Evolutionary conservation across 2,329 filamentous ascomycete genomes (phyloP).

Genomic region (Aspergillus vadensis): DNA sequence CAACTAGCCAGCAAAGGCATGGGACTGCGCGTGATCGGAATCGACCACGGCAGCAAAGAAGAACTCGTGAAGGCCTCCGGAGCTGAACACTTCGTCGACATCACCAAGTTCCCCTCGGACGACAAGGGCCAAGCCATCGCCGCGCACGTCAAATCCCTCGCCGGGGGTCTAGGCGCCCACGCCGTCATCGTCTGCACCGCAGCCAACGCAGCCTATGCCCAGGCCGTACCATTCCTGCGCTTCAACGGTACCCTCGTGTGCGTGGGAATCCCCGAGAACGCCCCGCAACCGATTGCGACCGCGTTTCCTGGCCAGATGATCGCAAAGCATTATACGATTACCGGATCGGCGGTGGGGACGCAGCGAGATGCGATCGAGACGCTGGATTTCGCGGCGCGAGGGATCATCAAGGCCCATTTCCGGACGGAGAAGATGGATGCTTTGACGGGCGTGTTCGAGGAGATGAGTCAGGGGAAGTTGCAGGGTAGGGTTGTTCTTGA

Average conservation of each 20-base stretch:
- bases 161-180: constrained; percentile 61
- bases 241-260: constrained; percentile 56
- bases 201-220: constrained; percentile 54
- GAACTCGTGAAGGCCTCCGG: constrained; percentile 60
- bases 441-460: constrained; percentile 49
- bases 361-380: constrained; percentile 53
- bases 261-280: constrained; percentile 55
- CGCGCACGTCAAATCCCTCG: constrained; percentile 58
- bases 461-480: constrained; percentile 48
- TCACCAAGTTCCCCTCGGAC: constrained; percentile 53
- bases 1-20: constrained; percentile 63
- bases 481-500: constrained; percentile 53
- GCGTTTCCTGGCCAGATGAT: constrained; percentile 49
- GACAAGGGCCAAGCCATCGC: constrained; percentile 53
- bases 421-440: constrained; percentile 52
- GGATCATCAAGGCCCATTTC: constrained; percentile 50
- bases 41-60: constrained; percentile 66
- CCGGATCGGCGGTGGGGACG: constrained; percentile 55
- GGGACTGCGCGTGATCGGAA: constrained; percentile 65
- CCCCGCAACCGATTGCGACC: constrained; percentile 47
- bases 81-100: constrained; percentile 66
- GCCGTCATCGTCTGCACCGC: constrained; percentile 61
- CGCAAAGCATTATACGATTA: constrained; percentile 48
- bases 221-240: constrained; percentile 51
- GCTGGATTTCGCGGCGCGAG: constrained; percentile 51